A percentile compares a stretch with the other conserved stretches of the same genome.
These are phyloP conservation scores for Monilinia fructigena DNA, from an alignment of 2,329 filamentous ascomycete genomes.

Conservation along the genomic window DNA sequence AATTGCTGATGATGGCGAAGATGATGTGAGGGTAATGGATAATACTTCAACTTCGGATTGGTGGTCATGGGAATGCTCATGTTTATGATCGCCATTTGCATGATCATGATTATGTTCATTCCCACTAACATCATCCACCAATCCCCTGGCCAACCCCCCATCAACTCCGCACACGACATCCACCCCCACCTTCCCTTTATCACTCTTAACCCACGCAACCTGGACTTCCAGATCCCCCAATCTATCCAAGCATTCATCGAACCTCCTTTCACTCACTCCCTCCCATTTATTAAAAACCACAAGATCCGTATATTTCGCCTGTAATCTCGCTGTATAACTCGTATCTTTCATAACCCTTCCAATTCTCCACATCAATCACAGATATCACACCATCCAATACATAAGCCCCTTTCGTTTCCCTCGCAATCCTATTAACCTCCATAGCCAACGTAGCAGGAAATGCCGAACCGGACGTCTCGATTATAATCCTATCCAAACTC, in stretches of 20 bases:
- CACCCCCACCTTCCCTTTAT: slow-evolving; percentile 73
- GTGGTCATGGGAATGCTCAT: slow-evolving; percentile 54
- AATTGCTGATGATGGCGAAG: background rate
- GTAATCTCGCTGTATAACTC: slow-evolving; percentile 68
- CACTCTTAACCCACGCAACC: slow-evolving; percentile 79
- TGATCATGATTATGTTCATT: slow-evolving; percentile 50
- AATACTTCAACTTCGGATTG: slow-evolving; percentile 87
- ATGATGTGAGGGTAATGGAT: slow-evolving; percentile 62
- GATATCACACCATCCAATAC: slow-evolving; percentile 68
- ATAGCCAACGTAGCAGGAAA: slow-evolving; percentile 68
- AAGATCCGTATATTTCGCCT: slow-evolving; percentile 70
- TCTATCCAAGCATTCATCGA: slow-evolving; percentile 65
- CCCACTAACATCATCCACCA: slow-evolving; percentile 44
- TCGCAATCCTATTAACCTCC: slow-evolving; percentile 64
- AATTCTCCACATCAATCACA: slow-evolving; percentile 75
- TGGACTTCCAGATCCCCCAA: slow-evolving; percentile 64
- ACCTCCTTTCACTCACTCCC: slow-evolving; percentile 54
- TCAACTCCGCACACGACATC: slow-evolving; percentile 86
- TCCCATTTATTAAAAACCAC: slow-evolving; percentile 77
- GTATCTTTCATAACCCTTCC: slow-evolving; percentile 71
- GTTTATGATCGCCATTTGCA: slow-evolving; percentile 27
- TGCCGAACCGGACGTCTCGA: slow-evolving; percentile 77
- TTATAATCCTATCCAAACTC: slow-evolving; percentile 74
- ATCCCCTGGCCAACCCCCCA: slow-evolving; percentile 65
- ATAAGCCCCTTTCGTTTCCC: slow-evolving; percentile 55